Evolutionary conservation across 805 yeast species (phyloP).

Genomic region (Schwanniomyces polymorphus): DNA sequence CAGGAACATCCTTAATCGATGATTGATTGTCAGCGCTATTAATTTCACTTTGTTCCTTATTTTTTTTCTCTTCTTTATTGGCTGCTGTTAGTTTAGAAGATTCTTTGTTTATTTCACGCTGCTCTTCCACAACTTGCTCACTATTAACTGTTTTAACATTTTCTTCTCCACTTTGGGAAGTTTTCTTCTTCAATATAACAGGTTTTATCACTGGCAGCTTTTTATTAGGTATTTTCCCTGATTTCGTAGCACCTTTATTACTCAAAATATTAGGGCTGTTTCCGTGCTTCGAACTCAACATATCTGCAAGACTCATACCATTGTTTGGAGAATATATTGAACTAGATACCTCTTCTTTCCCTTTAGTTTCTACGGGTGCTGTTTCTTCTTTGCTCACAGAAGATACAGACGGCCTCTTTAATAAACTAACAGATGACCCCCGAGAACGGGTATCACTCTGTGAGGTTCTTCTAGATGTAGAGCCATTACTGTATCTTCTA

Average conservation of each 20-base stretch:
- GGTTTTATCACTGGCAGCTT: conserved; percentile 30
- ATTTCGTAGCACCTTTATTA: conserved; percentile 13
- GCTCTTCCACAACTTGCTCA: conserved; percentile 4
- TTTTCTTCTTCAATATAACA: conserved; percentile 38
- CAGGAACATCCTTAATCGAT: neutral
- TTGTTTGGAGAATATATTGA: conserved; percentile 19
- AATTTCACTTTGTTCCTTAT: neutral
- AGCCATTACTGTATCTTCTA: conserved; percentile 6
- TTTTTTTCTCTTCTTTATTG: neutral
- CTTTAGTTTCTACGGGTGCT: neutral
- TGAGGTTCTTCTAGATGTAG: conserved; percentile 7
- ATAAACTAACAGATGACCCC: conserved; percentile 16
- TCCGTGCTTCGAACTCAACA: conserved; percentile 25
- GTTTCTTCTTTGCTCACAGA: neutral
- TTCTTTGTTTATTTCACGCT: conserved; percentile 1
- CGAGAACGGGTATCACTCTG: conserved; percentile 7
- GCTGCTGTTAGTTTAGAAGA: conserved; percentile 1
- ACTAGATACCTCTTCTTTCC: conserved; percentile 10
- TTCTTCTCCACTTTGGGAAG: conserved; percentile 5
- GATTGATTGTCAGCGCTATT: neutral
- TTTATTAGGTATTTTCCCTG: conserved; percentile 17
- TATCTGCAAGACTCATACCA: conserved; percentile 40
- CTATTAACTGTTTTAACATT: conserved; percentile 13
- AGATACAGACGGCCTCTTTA: conserved; percentile 12
- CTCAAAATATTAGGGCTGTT: conserved; percentile 4